Percentiles rank a stretch among this genome's conserved stretches.
Conservation (phyloP, 768 basidiomycete species). For the Boletus reticuloceps region DNA sequence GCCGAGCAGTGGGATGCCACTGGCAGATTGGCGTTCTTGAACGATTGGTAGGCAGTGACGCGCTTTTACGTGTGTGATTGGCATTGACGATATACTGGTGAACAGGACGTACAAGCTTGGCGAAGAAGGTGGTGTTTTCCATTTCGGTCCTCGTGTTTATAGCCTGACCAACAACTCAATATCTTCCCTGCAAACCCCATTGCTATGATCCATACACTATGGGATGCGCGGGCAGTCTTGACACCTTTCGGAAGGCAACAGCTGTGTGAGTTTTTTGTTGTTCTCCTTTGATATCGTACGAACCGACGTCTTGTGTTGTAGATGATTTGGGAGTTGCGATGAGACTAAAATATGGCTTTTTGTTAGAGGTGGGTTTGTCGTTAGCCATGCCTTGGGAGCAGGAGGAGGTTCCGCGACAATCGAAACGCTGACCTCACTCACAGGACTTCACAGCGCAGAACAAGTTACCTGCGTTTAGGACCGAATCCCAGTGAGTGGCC, state of each 20-base stretch:
- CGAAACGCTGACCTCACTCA: slow-evolving; percentile 22
- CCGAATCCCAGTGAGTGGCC: slow-evolving; percentile 61
- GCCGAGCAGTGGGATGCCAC: slow-evolving; percentile 61
- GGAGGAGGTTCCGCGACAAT: not conserved
- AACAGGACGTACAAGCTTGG: slow-evolving; percentile 87
- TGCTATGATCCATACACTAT: not conserved
- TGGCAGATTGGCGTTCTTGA: slow-evolving; percentile 72
- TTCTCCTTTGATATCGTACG: not conserved
- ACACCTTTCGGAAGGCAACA: slow-evolving; percentile 92
- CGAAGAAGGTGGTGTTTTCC: slow-evolving; percentile 58
- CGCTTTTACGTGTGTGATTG: slow-evolving; percentile 6
- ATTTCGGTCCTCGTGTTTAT: not conserved
- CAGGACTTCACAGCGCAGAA: slow-evolving; percentile 59
- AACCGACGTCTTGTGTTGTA: slow-evolving; percentile 20
- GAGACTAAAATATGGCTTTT: slow-evolving; percentile 76
- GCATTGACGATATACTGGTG: not conserved
- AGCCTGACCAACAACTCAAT: not conserved
- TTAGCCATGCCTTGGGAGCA: slow-evolving; percentile 1
- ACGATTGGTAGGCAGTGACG: slow-evolving; percentile 59
- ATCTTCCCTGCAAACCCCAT: too few species aligned
- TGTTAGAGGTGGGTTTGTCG: slow-evolving; percentile 48
- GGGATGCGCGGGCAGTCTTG: slow-evolving; percentile 44
- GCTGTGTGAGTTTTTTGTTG: slow-evolving; percentile 51
- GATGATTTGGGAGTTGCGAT: slow-evolving; percentile 68
- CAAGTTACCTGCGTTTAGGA: slow-evolving; percentile 75